Base-by-base conservation (phyloP, 2,329 filamentous ascomycete species). In the Rhynchosporium graminicola region DNA sequence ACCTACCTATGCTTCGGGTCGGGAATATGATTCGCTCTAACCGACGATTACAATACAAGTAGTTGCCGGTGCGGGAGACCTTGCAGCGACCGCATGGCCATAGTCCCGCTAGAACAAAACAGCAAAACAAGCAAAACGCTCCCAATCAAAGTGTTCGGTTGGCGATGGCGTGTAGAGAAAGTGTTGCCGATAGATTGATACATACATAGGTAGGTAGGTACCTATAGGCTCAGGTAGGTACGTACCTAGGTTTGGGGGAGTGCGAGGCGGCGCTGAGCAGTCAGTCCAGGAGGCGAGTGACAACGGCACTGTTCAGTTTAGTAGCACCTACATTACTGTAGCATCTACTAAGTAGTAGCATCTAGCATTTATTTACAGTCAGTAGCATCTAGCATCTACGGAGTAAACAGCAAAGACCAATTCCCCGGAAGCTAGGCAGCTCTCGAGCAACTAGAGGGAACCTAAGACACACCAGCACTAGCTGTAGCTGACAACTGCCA, bases 11-110 rank as follows among this genome's bases (percentile, higher is more conserved):
- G 20, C 20, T 20, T 20, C 20, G 54, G 26, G n/a, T 40, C 1
- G 28, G 40, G 40, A n/a, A 12, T 46, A 12, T 57, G 54, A 57
- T 57, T 57, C 54, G 54, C 15, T 57, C 54, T 54, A 15, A 45
- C 20, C 20, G 20, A 20, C 20, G 20, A 20, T 20, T 20, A 20
- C 20, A 20, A 20, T 20, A 20, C 20, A 20, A 20, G 20, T 20
- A 20, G 20, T 15, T 20, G 38, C 13, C 26, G 15, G 31, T 33
- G 40, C 26, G 15, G 31, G n/a, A 28, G 13, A 26, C 29, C 54
- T 57, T 33, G 54, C 13, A 36, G 26, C 38, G 40, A 36, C 40
- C 38, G 40, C 40, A 33, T 26, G 31, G 36, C 54, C n/a, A 40
- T 40, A 57, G 36, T 40, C 10, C 8, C 5, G n/a, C 9, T 3